Conservation (phyloP, 2,329 filamentous ascomycete species). For the Neonectria ditissima region DNA sequence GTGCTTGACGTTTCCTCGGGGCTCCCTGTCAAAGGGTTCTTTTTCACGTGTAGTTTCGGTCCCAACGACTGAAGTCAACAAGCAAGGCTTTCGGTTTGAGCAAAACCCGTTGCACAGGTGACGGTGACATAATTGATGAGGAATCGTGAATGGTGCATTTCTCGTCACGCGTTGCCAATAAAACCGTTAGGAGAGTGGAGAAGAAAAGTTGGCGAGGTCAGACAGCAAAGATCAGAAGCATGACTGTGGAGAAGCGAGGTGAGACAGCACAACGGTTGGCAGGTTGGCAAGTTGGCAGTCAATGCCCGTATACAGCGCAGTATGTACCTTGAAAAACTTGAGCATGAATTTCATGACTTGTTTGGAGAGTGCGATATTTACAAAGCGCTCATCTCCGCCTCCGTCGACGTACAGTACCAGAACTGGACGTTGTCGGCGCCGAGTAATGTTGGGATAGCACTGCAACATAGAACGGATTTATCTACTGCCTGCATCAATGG, state of each 20-base stretch:
- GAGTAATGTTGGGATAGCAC: neutral
- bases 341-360: neutral
- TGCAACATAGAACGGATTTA: neutral
- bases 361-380: neutral
- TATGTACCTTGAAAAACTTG: neutral
- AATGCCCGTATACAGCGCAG: conserved; percentile 1
- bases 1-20: neutral
- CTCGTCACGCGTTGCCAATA: conserved; percentile 31
- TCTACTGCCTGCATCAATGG: neutral
- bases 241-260: neutral
- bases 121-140: conserved; percentile 21
- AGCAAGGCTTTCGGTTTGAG: neutral
- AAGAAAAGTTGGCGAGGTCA: conserved; percentile 34
- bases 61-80: neutral
- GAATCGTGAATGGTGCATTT: conserved; percentile 28
- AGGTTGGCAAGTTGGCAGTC: no score
- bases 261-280: neutral
- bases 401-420: neutral
- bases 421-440: neutral
- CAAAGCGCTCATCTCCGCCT: neutral
- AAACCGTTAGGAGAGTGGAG: conserved; percentile 33
- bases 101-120: neutral
- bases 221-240: neutral
- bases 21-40: neutral
- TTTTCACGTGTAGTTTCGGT: neutral